A percentile compares a stretch with the other conserved stretches of the same genome.
Evolutionary conservation across 129 eudicot species (phyloP).

Genomic region (Flaveria bidentis): DNA sequence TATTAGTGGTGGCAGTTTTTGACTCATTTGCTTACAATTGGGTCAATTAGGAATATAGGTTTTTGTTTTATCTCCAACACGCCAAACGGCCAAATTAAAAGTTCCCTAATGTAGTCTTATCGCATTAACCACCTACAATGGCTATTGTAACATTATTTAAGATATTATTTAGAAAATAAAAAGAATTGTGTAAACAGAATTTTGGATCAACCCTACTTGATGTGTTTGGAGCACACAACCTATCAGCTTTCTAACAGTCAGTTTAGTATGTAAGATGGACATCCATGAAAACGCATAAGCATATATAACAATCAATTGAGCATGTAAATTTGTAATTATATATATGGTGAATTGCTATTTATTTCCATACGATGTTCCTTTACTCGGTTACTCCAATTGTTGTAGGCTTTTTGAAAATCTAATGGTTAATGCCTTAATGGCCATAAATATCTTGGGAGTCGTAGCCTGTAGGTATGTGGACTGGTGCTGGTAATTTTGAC

Average conservation of each 20-base stretch:
- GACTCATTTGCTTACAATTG: background rate
- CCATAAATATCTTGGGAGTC: no score
- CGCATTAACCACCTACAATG: background rate
- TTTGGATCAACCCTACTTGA: background rate
- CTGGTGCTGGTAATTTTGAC: no score
- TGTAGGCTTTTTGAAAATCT: no score
- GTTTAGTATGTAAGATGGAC: background rate
- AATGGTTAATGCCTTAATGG: no score
- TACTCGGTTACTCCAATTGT: no score
- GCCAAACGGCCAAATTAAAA: no score
- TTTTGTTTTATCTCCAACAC: no score
- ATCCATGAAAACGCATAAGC: background rate
- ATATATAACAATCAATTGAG: background rate
- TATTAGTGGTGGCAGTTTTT: background rate
- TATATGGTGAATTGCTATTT: no score
- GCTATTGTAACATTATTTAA: background rate
- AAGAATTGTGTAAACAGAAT: background rate
- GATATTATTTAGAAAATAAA: background rate
- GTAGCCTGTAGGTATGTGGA: no score
- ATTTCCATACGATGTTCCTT: no score
- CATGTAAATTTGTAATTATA: background rate
- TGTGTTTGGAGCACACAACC: background rate
- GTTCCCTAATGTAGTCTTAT: no score
- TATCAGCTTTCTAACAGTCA: background rate
- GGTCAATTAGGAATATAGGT: no score